A percentile compares a stretch with the other conserved stretches of the same genome.
These are phyloP conservation scores for Serendipita sp. DNA, from an alignment of 768 basidiomycete genomes.

Conservation along the genomic window DNA sequence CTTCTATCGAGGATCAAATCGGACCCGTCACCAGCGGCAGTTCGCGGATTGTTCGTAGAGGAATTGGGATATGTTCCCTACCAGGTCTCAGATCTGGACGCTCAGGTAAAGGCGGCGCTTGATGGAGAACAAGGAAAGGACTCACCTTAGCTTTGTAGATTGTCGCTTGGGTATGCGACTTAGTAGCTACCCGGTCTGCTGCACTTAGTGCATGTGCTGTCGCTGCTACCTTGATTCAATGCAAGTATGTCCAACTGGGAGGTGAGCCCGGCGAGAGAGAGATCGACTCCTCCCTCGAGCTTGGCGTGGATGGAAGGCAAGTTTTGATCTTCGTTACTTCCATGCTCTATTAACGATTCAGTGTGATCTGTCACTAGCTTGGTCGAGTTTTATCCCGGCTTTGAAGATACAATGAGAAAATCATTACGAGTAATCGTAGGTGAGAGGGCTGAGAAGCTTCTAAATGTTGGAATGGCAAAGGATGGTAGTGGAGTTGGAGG, in stretches of 20 bases:
- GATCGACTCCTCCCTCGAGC: conserved; percentile 30
- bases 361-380: conserved; percentile 31
- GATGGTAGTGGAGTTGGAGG: conserved; percentile 97
- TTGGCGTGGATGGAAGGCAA: conserved; percentile 90
- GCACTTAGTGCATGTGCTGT: conserved; percentile 73
- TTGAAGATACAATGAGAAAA: conserved; percentile 54
- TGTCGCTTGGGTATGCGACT: conserved; percentile 59
- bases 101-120: conserved; percentile 19
- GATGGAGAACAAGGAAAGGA: background rate
- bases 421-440: conserved; percentile 67
- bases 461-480: conserved; percentile 84
- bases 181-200: conserved; percentile 72
- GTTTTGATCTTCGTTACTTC: conserved; percentile 9
- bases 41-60: conserved; percentile 44
- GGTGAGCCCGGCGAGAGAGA: conserved; percentile 22
- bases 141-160: conserved; percentile 22
- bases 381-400: conserved; percentile 83
- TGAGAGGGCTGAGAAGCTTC: conserved; percentile 55
- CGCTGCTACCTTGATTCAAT: conserved; percentile 73
- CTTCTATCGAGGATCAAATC: conserved; percentile 70
- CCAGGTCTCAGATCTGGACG: conserved; percentile 31
- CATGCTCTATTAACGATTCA: background rate
- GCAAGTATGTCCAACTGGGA: conserved; percentile 41
- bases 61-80: conserved; percentile 41
- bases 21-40: conserved; percentile 35